Percentiles rank a stretch among this genome's conserved stretches.
Conservation (phyloP, 306 rosid genomes). For the Dryas drummondii region DNA sequence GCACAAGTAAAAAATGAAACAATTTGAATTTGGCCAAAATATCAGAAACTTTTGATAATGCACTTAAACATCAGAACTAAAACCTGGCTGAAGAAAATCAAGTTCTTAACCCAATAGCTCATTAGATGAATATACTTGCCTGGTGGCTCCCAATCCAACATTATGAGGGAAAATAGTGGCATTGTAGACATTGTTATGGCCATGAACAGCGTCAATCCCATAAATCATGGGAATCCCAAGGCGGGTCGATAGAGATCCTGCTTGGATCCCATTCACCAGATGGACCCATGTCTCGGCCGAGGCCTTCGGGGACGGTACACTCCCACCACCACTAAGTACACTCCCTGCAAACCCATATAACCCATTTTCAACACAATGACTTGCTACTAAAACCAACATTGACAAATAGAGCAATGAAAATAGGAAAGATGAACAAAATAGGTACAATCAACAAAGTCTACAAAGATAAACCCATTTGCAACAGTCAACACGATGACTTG, state of each 20-base stretch:
- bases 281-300: constrained; percentile 69
- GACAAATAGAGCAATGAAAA: neutral
- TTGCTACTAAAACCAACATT: neutral
- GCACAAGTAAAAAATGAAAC: neutral
- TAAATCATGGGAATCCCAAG: constrained; percentile 97
- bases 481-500: neutral
- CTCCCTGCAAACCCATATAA: constrained; percentile 55
- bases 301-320: constrained; percentile 86
- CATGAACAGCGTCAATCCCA: constrained; percentile 97
- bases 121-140: constrained; percentile 47
- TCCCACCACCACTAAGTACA: constrained; percentile 98
- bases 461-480: neutral
- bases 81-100: neutral
- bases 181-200: constrained; percentile 84
- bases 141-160: constrained; percentile 93
- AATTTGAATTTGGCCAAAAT: neutral
- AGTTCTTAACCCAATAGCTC: neutral
- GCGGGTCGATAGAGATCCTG: constrained; percentile 68
- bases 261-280: constrained; percentile 81
- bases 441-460: neutral
- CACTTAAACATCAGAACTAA: neutral
- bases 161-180: constrained; percentile 92
- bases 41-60: neutral
- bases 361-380: neutral
- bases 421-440: neutral